Conservation (phyloP, 192 early-diverging fungal genomes). For the Irineochytrium annulatum region DNA sequence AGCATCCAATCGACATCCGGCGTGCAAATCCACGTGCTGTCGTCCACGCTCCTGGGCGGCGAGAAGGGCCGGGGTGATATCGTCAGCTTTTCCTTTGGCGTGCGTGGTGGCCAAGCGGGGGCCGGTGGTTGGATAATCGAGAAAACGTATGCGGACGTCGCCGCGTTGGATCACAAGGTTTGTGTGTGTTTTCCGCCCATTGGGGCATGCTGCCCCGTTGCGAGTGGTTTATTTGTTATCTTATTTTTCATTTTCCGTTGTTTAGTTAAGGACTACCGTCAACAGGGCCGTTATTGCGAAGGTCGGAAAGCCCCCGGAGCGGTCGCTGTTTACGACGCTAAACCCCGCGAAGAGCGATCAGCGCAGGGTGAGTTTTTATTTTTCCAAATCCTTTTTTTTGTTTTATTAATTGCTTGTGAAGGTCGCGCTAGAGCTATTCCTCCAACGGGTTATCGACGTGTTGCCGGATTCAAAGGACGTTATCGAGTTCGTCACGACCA, state of each 20-base stretch:
- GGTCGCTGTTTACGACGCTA: constrained; percentile 73
- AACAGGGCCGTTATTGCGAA: constrained; percentile 41
- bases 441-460: constrained; percentile 65
- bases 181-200: not conserved
- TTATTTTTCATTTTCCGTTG: not conserved
- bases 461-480: constrained; percentile 41
- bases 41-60: constrained; percentile 62
- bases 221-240: constrained; percentile 15
- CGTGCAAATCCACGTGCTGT: constrained; percentile 51
- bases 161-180: constrained; percentile 75
- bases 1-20: too few species aligned
- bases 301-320: constrained; percentile 78
- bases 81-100: constrained; percentile 51
- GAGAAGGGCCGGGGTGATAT: constrained; percentile 72
- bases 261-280: constrained; percentile 26
- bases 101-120: constrained; percentile 37
- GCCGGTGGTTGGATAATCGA: constrained; percentile 75
- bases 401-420: constrained; percentile 2
- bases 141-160: constrained; percentile 85
- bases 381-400: constrained; percentile 8
- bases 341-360: constrained; percentile 83
- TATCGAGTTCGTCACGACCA: constrained; percentile 71
- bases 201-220: constrained; percentile 1
- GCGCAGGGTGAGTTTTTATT: constrained; percentile 55
- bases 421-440: constrained; percentile 75